phyloP scores from a whole-genome alignment of 768 basidiomycete species.

The Cyclocybe cylindracea region DNA sequence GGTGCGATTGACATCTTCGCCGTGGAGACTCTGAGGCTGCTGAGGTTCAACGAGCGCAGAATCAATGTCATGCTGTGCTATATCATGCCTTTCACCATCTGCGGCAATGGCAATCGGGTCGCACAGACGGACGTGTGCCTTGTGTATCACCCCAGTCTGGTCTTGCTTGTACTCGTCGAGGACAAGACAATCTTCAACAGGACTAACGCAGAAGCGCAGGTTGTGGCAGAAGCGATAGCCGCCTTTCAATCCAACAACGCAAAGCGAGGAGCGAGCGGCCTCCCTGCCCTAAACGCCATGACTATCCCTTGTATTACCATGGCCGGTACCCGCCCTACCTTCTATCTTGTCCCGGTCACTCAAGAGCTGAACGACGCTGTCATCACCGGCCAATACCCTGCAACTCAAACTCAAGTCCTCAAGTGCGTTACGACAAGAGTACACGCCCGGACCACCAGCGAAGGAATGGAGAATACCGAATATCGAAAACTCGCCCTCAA shows the following conservation, averaged over 20 bases:
- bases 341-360: constrained; percentile 36
- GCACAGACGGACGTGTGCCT: constrained; percentile 30
- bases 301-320: constrained; percentile 35
- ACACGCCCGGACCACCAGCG: constrained; percentile 9
- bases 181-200: constrained; percentile 21
- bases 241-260: constrained; percentile 32
- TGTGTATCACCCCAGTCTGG: constrained; percentile 17
- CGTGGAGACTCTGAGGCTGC: constrained; percentile 21
- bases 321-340: constrained; percentile 31
- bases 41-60: constrained; percentile 21
- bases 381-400: constrained; percentile 20
- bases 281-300: constrained; percentile 21
- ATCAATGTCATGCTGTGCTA: constrained; percentile 14
- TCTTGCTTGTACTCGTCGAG: constrained; percentile 26
- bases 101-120: constrained; percentile 18
- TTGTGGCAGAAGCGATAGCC: constrained; percentile 30
- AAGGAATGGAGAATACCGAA: constrained; percentile 30
- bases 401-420: constrained; percentile 21
- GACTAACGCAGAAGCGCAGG: constrained; percentile 21
- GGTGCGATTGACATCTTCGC: constrained; percentile 23
- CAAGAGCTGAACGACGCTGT: constrained; percentile 28
- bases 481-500: constrained; percentile 27
- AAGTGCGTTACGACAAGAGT: constrained; percentile 24
- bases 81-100: constrained; percentile 28
- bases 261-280: constrained; percentile 17